Evolutionary conservation across 2,329 filamentous ascomycete genomes (phyloP), one percentile per base, ranked within the genome.

Genomic region (Trichoderma sp.): DNA sequence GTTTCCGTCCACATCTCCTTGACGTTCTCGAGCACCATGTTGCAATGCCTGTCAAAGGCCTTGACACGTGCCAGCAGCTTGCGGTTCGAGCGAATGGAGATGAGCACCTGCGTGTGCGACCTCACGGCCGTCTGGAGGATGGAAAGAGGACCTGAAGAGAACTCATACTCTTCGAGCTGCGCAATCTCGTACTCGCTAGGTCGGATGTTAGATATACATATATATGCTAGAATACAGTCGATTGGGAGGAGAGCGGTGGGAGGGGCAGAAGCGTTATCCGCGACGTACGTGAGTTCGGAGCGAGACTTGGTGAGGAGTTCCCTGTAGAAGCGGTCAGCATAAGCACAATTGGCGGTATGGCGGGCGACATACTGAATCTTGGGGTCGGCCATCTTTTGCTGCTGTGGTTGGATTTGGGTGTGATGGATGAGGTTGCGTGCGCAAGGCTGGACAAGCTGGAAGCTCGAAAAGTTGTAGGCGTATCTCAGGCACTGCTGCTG

Each of bases 1-100:
- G 94, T 97, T 87, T 99, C 97, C 11, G 95, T 98, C 97, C 97
- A 99, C 96, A 99, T 98, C 87, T 99, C 97, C 89, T 86, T 86
- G 62, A 97, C 95, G 80, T 98, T 98, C 88, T 98, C 95, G 65
- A 98, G 88, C 4, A 98, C 94, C 97, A 99, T 98, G 87, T 99
- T 99, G 91, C 95, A 98, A 86, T 99, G 97, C 77, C 97, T 91
- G 86, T 99, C 97, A 84, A 99, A 99, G 7, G 97, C 97, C 89
- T 99, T 99, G 82, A 99, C 96, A 78, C 97, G 93, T 69, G 96
- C 97, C 74, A 99, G 92, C 65, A 99, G 90, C 89, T 99, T 99
- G 86, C 96, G 94, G 89, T 98, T 98, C 91, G 98, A 98, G 79
- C 97, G 95, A 87, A 96, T 96, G 73, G 95, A 98, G 83, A 99